Evolutionary conservation across 225 moss, liverwort and hornwort species (phyloP).

Genomic region (Pseudisothecium myosuroides): DNA sequence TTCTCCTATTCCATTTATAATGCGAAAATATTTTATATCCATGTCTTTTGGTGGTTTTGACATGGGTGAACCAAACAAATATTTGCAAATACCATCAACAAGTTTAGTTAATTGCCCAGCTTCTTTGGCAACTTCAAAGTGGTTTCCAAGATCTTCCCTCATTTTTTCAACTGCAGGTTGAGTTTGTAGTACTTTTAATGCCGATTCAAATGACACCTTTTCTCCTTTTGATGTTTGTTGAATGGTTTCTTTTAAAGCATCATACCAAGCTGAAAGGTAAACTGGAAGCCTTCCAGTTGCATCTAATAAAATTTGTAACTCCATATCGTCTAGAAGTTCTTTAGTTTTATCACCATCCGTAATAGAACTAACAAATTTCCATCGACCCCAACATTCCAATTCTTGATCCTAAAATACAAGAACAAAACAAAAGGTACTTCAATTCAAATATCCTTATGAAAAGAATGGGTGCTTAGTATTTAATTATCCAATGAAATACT

Average conservation of each 20-base stretch:
- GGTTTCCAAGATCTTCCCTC: constrained; percentile 21
- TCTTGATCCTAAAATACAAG: constrained; percentile 11
- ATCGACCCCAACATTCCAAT: constrained; percentile 29
- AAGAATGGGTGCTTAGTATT: neutral
- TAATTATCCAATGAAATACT: neutral
- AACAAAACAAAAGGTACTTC: neutral
- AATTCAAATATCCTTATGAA: neutral
- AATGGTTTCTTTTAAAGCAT: constrained; percentile 45
- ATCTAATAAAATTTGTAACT: constrained; percentile 35
- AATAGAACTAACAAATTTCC: constrained; percentile 44
- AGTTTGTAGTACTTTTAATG: constrained; percentile 24
- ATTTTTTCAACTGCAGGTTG: constrained; percentile 30
- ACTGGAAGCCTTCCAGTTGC: constrained; percentile 27
- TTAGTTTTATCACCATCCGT: constrained; percentile 27
- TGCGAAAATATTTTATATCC: constrained; percentile 26
- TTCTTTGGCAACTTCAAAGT: constrained; percentile 22
- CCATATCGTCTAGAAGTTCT: constrained; percentile 28
- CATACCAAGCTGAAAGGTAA: constrained; percentile 40
- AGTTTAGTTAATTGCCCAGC: constrained; percentile 10
- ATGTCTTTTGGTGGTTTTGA: constrained; percentile 30
- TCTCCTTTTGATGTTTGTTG: constrained; percentile 40
- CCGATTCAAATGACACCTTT: constrained; percentile 36
- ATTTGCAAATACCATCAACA: constrained; percentile 32
- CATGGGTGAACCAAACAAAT: constrained; percentile 21
- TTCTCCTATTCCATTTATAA: constrained; percentile 25